Evolutionary conservation across 257 asterid species (phyloP).

Genomic region (Sherardia arvensis): DNA sequence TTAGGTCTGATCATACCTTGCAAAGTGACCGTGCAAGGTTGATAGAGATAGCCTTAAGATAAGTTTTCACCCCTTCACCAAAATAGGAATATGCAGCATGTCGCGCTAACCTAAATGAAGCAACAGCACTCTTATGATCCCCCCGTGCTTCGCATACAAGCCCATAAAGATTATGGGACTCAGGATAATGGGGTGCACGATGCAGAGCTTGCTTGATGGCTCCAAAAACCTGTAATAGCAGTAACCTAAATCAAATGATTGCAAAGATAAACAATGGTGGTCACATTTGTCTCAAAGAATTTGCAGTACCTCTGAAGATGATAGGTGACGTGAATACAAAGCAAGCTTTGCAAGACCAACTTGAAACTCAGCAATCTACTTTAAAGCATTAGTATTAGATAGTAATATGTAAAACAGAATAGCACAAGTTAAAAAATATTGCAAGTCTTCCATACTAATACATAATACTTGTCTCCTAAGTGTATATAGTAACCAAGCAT

Average conservation of each 20-base stretch:
- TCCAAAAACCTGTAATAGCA: conserved; percentile 60
- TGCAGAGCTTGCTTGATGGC: conserved; percentile 82
- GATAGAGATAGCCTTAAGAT: conserved; percentile 44
- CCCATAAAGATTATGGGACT: conserved; percentile 88
- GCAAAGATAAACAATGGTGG: neutral
- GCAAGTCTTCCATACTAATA: neutral
- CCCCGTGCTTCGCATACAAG: conserved; percentile 77
- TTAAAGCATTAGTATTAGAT: conserved; percentile 21
- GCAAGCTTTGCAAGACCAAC: conserved; percentile 91
- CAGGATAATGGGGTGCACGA: conserved; percentile 83
- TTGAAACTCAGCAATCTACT: conserved; percentile 89
- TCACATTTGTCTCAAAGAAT: conserved; percentile 1
- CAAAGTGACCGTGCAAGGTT: conserved; percentile 85
- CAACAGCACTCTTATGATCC: conserved; percentile 68
- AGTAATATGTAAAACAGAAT: neutral
- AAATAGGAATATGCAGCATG: conserved; percentile 42
- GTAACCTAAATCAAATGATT: neutral
- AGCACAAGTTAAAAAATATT: no score
- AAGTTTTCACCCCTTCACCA: conserved; percentile 36
- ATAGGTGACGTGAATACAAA: conserved; percentile 43
- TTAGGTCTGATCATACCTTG: conserved; percentile 34
- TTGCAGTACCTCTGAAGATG: conserved; percentile 72
- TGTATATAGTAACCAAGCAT: neutral
- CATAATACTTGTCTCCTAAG: neutral
- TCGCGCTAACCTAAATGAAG: conserved; percentile 74